phyloP scores from a whole-genome alignment of 75 land plant genomes.

The Chamaecyparis obtusa region DNA sequence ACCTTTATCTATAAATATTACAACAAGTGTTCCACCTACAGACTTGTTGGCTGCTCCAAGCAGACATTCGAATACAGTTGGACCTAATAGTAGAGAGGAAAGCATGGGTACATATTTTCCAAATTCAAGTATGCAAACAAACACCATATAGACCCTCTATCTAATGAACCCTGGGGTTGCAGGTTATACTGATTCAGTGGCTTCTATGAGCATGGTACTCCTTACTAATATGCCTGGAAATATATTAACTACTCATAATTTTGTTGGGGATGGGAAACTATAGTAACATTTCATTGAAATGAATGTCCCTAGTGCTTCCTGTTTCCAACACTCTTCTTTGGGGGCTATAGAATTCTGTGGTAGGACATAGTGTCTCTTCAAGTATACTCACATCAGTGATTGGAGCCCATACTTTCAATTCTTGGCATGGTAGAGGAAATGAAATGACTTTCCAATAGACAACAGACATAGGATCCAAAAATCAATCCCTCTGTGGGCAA shows the following conservation, averaged over 20 bases:
- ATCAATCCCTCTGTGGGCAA: constrained; percentile 8
- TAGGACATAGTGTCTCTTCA: background rate
- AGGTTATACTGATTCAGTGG: constrained; percentile 18
- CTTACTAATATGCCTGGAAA: constrained; percentile 1
- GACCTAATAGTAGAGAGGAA: constrained; percentile 7
- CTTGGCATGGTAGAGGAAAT: constrained; percentile 55
- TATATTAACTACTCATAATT: constrained; percentile 2
- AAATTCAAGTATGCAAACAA: constrained; percentile 11
- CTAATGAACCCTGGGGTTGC: constrained; percentile 19
- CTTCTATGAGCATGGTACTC: constrained; percentile 19
- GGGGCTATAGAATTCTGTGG: constrained; percentile 1
- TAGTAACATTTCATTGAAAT: constrained; percentile 5
- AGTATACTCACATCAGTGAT: background rate
- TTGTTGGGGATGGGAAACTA: background rate
- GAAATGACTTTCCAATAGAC: constrained; percentile 33
- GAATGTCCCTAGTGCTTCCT: constrained; percentile 7
- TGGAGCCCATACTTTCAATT: constrained; percentile 24
- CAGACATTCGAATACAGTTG: background rate
- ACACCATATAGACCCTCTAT: constrained; percentile 25
- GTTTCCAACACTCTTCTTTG: constrained; percentile 4
- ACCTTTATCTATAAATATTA: background rate
- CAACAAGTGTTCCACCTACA: background rate
- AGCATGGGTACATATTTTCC: constrained; percentile 20
- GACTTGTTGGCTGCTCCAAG: constrained; percentile 5
- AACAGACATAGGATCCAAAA: constrained; percentile 5